Evolutionary conservation across 176 grass and related monocot species (phyloP).

Genomic region (Triticum monococcum): DNA sequence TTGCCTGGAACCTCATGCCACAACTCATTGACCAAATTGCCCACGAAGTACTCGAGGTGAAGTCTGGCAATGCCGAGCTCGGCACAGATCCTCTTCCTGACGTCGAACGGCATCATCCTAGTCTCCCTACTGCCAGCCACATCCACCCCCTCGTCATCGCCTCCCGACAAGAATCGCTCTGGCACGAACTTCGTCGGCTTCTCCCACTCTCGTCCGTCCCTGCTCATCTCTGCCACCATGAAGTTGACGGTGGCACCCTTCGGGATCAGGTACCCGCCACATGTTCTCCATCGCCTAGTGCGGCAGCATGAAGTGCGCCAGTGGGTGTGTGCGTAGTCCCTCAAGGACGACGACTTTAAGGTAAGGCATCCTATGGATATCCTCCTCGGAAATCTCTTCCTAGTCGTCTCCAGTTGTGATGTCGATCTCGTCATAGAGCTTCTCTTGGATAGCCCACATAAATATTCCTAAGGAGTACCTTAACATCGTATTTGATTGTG

Average conservation of each 20-base stretch:
- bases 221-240: constrained; percentile 52
- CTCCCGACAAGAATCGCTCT: constrained; percentile 51
- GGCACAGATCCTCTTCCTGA: constrained; percentile 44
- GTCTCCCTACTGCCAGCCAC: constrained; percentile 41
- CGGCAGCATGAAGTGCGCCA: constrained; percentile 35
- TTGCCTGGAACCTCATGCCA: constrained; percentile 36
- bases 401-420: not conserved
- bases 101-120: constrained; percentile 66
- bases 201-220: constrained; percentile 47
- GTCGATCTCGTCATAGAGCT: constrained; percentile 45
- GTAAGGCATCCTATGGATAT: constrained; percentile 45
- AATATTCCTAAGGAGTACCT: no score
- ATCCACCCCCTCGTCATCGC: constrained; percentile 50
- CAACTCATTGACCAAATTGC: constrained; percentile 54
- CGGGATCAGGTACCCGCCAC: not conserved
- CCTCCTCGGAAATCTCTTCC: constrained; percentile 42
- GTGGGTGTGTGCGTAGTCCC: constrained; percentile 48
- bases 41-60: constrained; percentile 65
- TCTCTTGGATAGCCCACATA: constrained; percentile 22
- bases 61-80: constrained; percentile 40
- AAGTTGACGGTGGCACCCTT: constrained; percentile 59
- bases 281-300: constrained; percentile 50
- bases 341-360: constrained; percentile 61
- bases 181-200: constrained; percentile 43
- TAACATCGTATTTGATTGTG: no score